Evolutionary conservation across 345 rosid genomes (phyloP), one percentile per base, ranked within the genome.

Genomic region (Hibiscus tridactylites): DNA sequence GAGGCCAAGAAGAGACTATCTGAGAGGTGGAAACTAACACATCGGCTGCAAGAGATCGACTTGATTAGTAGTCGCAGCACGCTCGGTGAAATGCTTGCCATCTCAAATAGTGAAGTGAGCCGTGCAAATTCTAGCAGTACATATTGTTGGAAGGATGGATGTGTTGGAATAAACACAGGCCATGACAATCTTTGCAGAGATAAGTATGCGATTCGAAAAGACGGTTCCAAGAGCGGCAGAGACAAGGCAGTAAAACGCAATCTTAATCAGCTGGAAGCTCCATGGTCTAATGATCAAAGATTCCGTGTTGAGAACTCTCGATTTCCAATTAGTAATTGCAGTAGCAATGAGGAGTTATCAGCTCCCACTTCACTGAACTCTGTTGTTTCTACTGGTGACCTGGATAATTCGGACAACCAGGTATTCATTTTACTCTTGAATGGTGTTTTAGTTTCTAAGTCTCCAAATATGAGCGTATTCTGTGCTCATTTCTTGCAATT

Each of bases 1-100:
- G 98, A 95, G 83, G 98, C 99, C 12, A 89, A 79, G 81, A 88
- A 83, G 81, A 88, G 99, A 83, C 86, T 95, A 60, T 90, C 96
- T 64, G 96, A 91, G 82, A 88, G 99, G 85, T 95, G 99, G 99
- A 89, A 83, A 72, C 78, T 91, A 86, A 79, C 89, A 68, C 96
- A 88, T 68, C 84, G 75, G 72, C 83, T 82, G 39, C 84, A 84
- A 61, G 92, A 89, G 69, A 71, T 83, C 67, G 83, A 82, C 74
- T 81, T 75, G 31, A 76, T 76, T 74, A 78, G 84, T 71, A 79
- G 89, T 72, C 79, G 98, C 69, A 83, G 87, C 75, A 95, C 99
- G 35, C 78, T 95, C 63, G 92, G 91, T 61, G 99, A 95, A 72
- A 92, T 95, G 99, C 99, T 95, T 79, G 83, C 94, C 71, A 76